These are phyloP conservation scores for Fistulinella staudtii DNA, from an alignment of 1,284 basidiomycete genomes.

Conservation along the genomic window DNA sequence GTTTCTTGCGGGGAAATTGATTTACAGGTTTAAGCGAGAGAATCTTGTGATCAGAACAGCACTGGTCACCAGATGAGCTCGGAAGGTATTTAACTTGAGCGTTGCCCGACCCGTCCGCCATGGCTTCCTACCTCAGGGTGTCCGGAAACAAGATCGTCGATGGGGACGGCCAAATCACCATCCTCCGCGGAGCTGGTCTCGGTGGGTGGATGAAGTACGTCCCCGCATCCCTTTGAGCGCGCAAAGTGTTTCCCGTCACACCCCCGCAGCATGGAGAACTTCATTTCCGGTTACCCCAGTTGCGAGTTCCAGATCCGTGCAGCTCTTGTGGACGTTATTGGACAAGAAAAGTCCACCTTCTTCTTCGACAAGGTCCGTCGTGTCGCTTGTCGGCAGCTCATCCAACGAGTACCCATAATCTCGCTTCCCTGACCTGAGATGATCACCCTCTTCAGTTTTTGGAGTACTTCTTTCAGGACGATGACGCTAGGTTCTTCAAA, in stretches of 20 bases:
- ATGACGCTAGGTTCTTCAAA: conserved; percentile 69
- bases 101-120: conserved; percentile 2
- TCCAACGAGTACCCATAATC: background rate
- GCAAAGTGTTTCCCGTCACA: conserved; percentile 4
- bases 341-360: conserved; percentile 63
- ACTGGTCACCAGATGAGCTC: too few relatives aligned
- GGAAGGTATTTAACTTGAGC: too few relatives aligned
- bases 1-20: conserved; percentile 10
- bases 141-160: conserved; percentile 56
- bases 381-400: background rate
- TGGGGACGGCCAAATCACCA: conserved; percentile 50
- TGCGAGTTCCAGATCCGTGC: conserved; percentile 66
- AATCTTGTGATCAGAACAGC: conserved; percentile 2
- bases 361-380: conserved; percentile 70
- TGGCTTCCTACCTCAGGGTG: conserved; percentile 46
- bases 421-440: background rate
- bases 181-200: conserved; percentile 63
- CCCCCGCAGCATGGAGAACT: conserved; percentile 55
- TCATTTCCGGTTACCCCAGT: conserved; percentile 58
- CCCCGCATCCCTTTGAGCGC: background rate
- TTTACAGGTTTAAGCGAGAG: conserved; percentile 23
- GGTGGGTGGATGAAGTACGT: conserved; percentile 70
- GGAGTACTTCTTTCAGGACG: conserved; percentile 68
- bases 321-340: conserved; percentile 61
- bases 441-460: conserved; percentile 49